These are phyloP conservation scores for Pulveroboletus sp. DNA, from an alignment of 768 basidiomycete genomes.

Conservation along the genomic window DNA sequence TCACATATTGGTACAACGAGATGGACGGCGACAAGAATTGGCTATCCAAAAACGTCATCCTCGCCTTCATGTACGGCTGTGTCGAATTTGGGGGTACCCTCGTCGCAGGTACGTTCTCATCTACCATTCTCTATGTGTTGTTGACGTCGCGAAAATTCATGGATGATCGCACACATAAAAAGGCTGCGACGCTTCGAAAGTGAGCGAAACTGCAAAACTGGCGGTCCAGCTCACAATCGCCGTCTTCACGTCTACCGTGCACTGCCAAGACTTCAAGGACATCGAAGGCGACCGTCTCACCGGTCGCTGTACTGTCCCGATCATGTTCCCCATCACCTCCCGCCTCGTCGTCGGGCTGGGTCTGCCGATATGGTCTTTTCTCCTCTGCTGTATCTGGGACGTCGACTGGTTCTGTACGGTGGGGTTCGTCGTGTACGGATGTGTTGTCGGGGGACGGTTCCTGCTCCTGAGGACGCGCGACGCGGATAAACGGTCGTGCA, in stretches of 20 bases:
- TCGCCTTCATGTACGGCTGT: slow-evolving; percentile 36
- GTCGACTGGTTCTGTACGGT: slow-evolving; percentile 24
- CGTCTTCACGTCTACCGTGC: slow-evolving; percentile 43
- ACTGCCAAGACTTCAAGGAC: slow-evolving; percentile 47
- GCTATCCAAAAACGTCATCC: slow-evolving; percentile 36
- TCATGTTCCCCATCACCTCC: slow-evolving; percentile 37
- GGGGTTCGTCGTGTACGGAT: slow-evolving; percentile 29
- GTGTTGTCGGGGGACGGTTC: slow-evolving; percentile 34
- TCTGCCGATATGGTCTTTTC: slow-evolving; percentile 36
- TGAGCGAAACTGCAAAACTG: slow-evolving; percentile 27
- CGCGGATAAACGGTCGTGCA: slow-evolving; percentile 35
- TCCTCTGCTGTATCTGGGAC: slow-evolving; percentile 34
- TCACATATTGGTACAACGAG: slow-evolving; percentile 38
- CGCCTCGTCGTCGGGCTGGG: slow-evolving; percentile 31
- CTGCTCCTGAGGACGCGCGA: slow-evolving; percentile 24
- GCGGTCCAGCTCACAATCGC: slow-evolving; percentile 35
- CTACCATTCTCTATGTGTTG: neutral
- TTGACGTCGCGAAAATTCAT: no score
- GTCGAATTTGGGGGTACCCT: slow-evolving; percentile 37
- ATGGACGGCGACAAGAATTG: slow-evolving; percentile 34
- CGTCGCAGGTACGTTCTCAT: slow-evolving; percentile 29
- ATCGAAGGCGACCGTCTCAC: slow-evolving; percentile 37
- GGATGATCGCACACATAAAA: neutral
- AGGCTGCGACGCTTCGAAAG: slow-evolving; percentile 21
- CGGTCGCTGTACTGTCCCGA: slow-evolving; percentile 41